These are phyloP conservation scores for Aspergillus vadensis DNA, from an alignment of 2,329 filamentous ascomycete genomes.

Conservation along the genomic window DNA sequence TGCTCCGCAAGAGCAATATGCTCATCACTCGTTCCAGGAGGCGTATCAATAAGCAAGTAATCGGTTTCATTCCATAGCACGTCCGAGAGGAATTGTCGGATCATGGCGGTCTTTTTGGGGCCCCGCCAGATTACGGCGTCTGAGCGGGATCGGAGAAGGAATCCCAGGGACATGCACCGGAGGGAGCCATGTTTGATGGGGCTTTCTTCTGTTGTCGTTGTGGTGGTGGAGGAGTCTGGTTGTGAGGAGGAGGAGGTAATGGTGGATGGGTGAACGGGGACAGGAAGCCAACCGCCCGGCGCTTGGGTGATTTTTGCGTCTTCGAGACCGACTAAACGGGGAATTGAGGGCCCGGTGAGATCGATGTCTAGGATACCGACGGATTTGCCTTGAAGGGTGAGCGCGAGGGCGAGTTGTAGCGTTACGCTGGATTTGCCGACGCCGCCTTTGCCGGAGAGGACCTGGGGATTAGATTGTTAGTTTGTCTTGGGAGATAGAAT, in stretches of 20 bases:
- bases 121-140: constrained; percentile 97
- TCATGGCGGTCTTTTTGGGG: constrained; percentile 99
- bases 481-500: not conserved
- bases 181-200: constrained; percentile 38
- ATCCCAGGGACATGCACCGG: constrained; percentile 87
- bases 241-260: not conserved
- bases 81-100: constrained; percentile 90
- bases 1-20: constrained; percentile 94
- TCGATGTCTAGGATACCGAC: constrained; percentile 97
- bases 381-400: constrained; percentile 80
- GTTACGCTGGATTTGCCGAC: constrained; percentile 99
- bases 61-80: constrained; percentile 87
- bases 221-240: no score
- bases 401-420: constrained; percentile 87
- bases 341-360: constrained; percentile 93
- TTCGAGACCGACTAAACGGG: constrained; percentile 90
- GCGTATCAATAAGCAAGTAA: constrained; percentile 92
- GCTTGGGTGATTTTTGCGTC: constrained; percentile 86
- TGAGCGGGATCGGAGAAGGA: constrained; percentile 77
- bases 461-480: constrained; percentile 39
- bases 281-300: constrained; percentile 88
- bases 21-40: constrained; percentile 93
- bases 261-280: constrained; percentile 67
- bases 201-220: no score
- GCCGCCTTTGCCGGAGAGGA: constrained; percentile 95